A percentile compares a stretch with the other conserved stretches of the same genome.
phyloP scores from a whole-genome alignment of 108 stramenopile species.

The Nitzschia sp. region DNA sequence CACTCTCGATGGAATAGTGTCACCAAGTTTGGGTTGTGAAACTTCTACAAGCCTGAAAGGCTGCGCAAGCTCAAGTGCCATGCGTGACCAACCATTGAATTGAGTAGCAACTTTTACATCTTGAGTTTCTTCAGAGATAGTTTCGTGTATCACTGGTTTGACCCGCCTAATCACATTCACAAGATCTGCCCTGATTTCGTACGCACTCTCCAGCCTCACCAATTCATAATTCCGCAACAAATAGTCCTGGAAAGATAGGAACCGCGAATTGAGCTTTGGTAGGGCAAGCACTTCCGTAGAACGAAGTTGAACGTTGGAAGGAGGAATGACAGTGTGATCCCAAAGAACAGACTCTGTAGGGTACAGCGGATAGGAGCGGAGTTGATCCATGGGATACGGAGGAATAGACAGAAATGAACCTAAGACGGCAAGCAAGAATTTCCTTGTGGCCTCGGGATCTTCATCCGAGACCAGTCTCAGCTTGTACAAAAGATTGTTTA shows the following conservation, averaged over 20 bases:
- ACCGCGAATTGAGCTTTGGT: slow-evolving; percentile 89
- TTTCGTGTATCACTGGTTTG: slow-evolving; percentile 52
- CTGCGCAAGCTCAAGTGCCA: slow-evolving; percentile 71
- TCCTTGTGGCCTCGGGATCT: slow-evolving; percentile 15
- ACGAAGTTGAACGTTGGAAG: slow-evolving; percentile 37
- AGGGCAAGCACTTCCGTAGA: slow-evolving; percentile 66
- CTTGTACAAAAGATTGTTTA: slow-evolving; percentile 72
- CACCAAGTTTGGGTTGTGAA: slow-evolving; percentile 79
- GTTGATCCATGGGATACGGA: slow-evolving; percentile 57
- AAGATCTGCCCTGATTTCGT: slow-evolving; percentile 90
- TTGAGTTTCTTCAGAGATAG: slow-evolving; percentile 37
- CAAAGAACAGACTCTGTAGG: slow-evolving; percentile 89
- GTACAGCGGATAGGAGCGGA: slow-evolving; percentile 78
- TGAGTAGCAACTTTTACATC: slow-evolving; percentile 48
- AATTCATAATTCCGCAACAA: slow-evolving; percentile 88
- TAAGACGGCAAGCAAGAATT: slow-evolving; percentile 57
- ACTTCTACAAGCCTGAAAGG: slow-evolving; percentile 70
- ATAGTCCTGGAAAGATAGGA: slow-evolving; percentile 90
- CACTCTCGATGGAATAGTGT: slow-evolving; percentile 73
- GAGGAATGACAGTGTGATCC: slow-evolving; percentile 77
- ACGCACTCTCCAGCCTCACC: slow-evolving; percentile 87
- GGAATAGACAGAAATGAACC: slow-evolving; percentile 64
- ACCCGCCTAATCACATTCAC: slow-evolving; percentile 82
- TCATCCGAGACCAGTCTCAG: slow-evolving; percentile 69
- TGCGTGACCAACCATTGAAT: slow-evolving; percentile 82